Percentiles rank a stretch among this genome's conserved stretches.
Evolutionary conservation across 2,329 filamentous ascomycete species (phyloP).

Genomic region (Cryphonectria japonica): DNA sequence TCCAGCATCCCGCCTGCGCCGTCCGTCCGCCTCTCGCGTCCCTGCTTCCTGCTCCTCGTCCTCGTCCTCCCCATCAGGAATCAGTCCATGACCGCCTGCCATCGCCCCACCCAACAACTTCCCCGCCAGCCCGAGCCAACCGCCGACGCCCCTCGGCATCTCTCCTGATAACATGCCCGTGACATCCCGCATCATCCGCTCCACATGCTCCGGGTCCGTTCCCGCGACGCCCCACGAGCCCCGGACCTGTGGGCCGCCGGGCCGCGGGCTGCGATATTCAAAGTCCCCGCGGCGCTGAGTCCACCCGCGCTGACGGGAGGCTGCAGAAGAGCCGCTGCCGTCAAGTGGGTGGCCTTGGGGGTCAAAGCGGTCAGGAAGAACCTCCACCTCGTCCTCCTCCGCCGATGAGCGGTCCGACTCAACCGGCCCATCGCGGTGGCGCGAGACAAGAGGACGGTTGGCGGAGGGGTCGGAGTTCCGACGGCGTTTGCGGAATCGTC

Average conservation of each 20-base stretch:
- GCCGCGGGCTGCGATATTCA: constrained; percentile 38
- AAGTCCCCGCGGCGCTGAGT: constrained; percentile 49
- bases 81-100: constrained; percentile 32
- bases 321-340: constrained; percentile 14
- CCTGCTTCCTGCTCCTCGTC: background rate
- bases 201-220: constrained; percentile 47
- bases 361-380: constrained; percentile 54
- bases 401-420: constrained; percentile 36
- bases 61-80: constrained; percentile 9
- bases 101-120: constrained; percentile 35
- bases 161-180: constrained; percentile 39
- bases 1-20: constrained; percentile 8
- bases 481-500: constrained; percentile 29
- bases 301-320: constrained; percentile 32
- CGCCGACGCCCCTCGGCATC: constrained; percentile 26
- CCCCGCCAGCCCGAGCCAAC: constrained; percentile 37
- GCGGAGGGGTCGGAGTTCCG: constrained; percentile 43
- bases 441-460: constrained; percentile 37
- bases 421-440: constrained; percentile 30
- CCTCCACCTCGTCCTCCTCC: constrained; percentile 46
- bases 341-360: constrained; percentile 46
- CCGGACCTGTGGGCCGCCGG: constrained; percentile 34
- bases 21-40: background rate
- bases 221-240: constrained; percentile 52
- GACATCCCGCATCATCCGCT: constrained; percentile 41